Evolutionary conservation across 2,329 filamentous ascomycete genomes (phyloP).

Genomic region (Orbilia quercus): DNA sequence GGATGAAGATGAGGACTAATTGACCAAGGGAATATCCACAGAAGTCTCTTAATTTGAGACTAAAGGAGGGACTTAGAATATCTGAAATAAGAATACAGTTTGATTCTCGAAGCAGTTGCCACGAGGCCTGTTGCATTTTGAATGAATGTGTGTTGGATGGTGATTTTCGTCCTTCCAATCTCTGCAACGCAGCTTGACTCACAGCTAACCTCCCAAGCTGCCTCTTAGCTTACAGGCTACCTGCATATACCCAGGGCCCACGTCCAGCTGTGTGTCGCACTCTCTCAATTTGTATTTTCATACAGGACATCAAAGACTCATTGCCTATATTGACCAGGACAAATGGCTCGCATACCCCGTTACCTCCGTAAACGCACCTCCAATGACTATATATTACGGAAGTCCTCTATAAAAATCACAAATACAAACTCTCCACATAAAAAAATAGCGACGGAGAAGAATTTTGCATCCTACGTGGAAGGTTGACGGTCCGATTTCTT

Average conservation of each 20-base stretch:
- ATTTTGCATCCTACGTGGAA: conserved; percentile 1
- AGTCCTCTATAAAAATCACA: background rate
- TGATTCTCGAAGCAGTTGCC: no score
- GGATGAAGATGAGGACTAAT: background rate
- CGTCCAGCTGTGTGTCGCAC: conserved; percentile 6
- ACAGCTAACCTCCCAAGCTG: conserved; percentile 1
- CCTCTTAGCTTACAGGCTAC: conserved; percentile 6
- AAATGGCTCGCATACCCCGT: conserved; percentile 19
- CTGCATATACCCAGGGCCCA: conserved; percentile 32
- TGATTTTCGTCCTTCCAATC: conserved; percentile 7
- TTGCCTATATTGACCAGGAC: conserved; percentile 7
- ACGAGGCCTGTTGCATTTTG: conserved; percentile 26
- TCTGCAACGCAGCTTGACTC: conserved; percentile 46
- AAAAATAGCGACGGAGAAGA: no score
- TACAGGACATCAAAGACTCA: conserved; percentile 40
- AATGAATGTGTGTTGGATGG: conserved; percentile 10
- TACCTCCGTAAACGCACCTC: background rate
- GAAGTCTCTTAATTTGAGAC: no score
- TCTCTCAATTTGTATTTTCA: conserved; percentile 15
- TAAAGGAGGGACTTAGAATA: no score
- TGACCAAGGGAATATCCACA: no score
- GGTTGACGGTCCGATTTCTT: background rate
- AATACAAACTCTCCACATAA: no score
- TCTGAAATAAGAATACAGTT: no score
- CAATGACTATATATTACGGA: conserved; percentile 11